Evolutionary conservation across 2,329 filamentous ascomycete genomes (phyloP), one percentile per base, ranked within the genome.

Genomic region (Ophiostoma sp.): DNA sequence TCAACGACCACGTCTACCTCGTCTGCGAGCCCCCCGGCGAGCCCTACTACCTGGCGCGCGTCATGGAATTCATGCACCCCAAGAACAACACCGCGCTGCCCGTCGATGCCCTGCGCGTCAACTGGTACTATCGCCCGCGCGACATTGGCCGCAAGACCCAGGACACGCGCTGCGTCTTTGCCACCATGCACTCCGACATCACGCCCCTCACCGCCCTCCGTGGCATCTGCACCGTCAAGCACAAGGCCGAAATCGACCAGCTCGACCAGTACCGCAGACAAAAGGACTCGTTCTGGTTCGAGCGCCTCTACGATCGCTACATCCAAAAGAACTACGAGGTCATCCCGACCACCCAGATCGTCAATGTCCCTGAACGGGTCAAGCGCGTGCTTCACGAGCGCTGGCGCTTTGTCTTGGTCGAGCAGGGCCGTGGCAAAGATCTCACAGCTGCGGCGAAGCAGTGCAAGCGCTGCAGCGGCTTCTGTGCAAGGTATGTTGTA

Each of bases 321-420:
- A 98, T 99, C 74, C 93, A 97, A 78, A 94, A 96, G 73, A 94
- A 94, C 80, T 98, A 98, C 84, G 95, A 99, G 76, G 91, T 97
- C 69, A 94, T 99, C 72, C 94, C 95, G 1, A 96, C 94, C 17
- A 87, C 86, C 72, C 89, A 91, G 76, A 95, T 99, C 76, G 94
- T 98, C 82, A 99, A 99, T 78, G 95, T 99, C 67, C 95, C 95
- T 5, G 90, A 90, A 75, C 92, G 91, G 77, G 94, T 99, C 77
- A 98, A 98, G 80, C 96, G 92, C 80, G 94, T 97, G 70, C 85
- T 99, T 66, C 92, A 98, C 79, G 92, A 97, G 81, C 89, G 94
- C 77, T 99, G 95, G 95, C 96, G 92, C 80, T 98, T 91, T 81
- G 92, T 99, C 74, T 86, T 97, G 75, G 92, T 98, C 73, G 95